Conservation (phyloP, 75 land plant species). For the Picea sitchensis region DNA sequence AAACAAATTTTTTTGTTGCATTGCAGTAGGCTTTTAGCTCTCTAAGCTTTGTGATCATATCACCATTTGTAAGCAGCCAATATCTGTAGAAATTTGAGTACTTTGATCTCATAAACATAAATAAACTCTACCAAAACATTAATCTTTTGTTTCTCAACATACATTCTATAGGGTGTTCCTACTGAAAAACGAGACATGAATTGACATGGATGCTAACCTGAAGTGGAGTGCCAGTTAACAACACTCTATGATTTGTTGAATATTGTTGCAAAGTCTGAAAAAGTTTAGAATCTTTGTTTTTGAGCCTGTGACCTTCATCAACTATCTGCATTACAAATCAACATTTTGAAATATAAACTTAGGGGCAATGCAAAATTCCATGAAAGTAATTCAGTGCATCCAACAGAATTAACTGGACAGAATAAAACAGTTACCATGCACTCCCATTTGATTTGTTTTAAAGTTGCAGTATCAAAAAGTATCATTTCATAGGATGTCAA, state of each 20-base stretch:
- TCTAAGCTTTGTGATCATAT: neutral
- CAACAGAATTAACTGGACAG: too few species aligned
- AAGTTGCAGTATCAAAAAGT: conserved; percentile 56
- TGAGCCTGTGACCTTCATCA: conserved; percentile 98
- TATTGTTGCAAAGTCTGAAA: conserved; percentile 78
- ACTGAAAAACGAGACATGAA: too few species aligned
- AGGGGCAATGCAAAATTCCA: too few species aligned
- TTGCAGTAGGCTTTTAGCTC: neutral
- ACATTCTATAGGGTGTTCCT: too few species aligned
- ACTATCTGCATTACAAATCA: conserved; percentile 61
- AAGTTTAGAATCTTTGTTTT: conserved; percentile 97
- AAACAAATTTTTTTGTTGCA: neutral
- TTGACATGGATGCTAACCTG: conserved; percentile 50
- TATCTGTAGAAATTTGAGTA: neutral
- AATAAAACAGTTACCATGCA: conserved; percentile 59
- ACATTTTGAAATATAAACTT: neutral
- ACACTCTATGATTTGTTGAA: conserved; percentile 71
- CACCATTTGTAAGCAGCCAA: neutral
- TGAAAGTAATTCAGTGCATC: too few species aligned
- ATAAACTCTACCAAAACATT: too few species aligned
- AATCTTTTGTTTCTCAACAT: too few species aligned
- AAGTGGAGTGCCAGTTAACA: conserved; percentile 95
- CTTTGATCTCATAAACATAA: too few species aligned
- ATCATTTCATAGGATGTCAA: conserved; percentile 99
- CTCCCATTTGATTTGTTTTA: conserved; percentile 89